A percentile compares a stretch with the other conserved stretches of the same genome.
phyloP scores from a whole-genome alignment of 345 rosid species.

The Populus davidiana region DNA sequence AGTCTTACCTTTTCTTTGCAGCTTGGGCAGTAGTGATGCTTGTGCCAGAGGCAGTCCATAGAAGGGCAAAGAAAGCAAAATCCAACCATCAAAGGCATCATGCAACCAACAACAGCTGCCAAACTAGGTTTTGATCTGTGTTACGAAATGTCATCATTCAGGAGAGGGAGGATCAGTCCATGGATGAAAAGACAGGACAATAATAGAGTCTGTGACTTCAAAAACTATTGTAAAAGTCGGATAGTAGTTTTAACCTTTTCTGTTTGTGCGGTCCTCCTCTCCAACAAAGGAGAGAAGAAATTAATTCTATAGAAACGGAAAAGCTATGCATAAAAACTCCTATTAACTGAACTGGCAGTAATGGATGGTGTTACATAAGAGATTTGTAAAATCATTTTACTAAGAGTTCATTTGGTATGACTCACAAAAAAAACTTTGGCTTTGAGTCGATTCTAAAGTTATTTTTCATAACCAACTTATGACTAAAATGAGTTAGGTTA shows the following conservation, averaged over 20 bases:
- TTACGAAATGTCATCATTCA: not conserved
- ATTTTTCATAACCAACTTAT: too few species aligned
- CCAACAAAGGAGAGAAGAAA: not conserved
- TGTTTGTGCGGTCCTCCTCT: not conserved
- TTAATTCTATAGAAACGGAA: not conserved
- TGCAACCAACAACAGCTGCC: constrained; percentile 90
- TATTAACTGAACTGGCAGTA: too few species aligned
- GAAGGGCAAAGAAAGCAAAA: constrained; percentile 90
- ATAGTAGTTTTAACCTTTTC: not conserved
- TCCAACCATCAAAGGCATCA: constrained; percentile 92
- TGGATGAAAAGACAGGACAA: not conserved
- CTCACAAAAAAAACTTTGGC: too few species aligned
- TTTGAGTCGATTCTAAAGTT: too few species aligned
- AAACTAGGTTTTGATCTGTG: constrained; percentile 85
- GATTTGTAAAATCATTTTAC: not conserved
- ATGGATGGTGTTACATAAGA: not conserved
- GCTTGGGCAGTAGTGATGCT: constrained; percentile 82
- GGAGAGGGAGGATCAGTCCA: not conserved
- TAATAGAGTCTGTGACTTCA: not conserved
- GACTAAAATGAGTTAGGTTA: too few species aligned
- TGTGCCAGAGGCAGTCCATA: constrained; percentile 98
- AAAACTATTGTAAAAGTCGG: not conserved
- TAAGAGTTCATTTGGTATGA: too few species aligned
- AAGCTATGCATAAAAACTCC: not conserved
- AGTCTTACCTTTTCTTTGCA: constrained; percentile 61